These are phyloP conservation scores for Fusarium sp. DNA, from an alignment of 2,329 filamentous ascomycete species.

Conservation along the genomic window DNA sequence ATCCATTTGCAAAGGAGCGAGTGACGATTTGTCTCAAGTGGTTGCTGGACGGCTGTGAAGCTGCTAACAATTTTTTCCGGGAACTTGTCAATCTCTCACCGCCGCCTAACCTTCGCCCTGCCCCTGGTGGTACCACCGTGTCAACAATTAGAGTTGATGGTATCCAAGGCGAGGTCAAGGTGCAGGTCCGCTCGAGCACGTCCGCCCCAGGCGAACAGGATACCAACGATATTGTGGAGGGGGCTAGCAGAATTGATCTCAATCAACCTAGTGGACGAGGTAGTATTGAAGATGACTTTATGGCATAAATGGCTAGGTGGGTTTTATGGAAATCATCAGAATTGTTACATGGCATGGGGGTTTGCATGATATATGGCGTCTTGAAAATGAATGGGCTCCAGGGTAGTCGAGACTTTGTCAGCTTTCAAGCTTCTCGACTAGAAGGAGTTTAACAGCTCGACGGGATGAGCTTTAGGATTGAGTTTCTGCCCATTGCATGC, in stretches of 20 bases:
- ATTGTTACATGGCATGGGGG: background rate
- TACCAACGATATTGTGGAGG: slow-evolving; percentile 57
- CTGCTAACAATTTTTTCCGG: slow-evolving; percentile 78
- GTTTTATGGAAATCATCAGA: background rate
- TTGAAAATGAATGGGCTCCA: background rate
- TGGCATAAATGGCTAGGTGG: slow-evolving; percentile 50
- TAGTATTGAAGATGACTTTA: slow-evolving; percentile 60
- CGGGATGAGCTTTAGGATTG: background rate
- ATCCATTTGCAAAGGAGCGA: slow-evolving; percentile 93
- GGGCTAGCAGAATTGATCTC: slow-evolving; percentile 58
- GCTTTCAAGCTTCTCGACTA: background rate
- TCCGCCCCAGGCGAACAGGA: slow-evolving; percentile 46
- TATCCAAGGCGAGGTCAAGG: slow-evolving; percentile 67
- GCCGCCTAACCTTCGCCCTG: slow-evolving; percentile 54
- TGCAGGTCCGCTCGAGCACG: slow-evolving; percentile 60
- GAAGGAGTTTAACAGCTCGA: background rate
- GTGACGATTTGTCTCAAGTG: slow-evolving; percentile 91
- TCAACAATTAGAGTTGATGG: slow-evolving; percentile 67
- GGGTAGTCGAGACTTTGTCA: background rate
- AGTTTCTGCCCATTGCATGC: background rate
- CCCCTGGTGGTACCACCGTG: slow-evolving; percentile 52
- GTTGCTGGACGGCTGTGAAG: slow-evolving; percentile 79
- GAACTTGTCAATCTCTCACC: slow-evolving; percentile 67
- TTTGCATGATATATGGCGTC: background rate
- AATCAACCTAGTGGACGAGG: slow-evolving; percentile 47